Base-by-base conservation (phyloP, 1,139 yeast species). In the Keqinozyma sinolaborantium region DNA sequence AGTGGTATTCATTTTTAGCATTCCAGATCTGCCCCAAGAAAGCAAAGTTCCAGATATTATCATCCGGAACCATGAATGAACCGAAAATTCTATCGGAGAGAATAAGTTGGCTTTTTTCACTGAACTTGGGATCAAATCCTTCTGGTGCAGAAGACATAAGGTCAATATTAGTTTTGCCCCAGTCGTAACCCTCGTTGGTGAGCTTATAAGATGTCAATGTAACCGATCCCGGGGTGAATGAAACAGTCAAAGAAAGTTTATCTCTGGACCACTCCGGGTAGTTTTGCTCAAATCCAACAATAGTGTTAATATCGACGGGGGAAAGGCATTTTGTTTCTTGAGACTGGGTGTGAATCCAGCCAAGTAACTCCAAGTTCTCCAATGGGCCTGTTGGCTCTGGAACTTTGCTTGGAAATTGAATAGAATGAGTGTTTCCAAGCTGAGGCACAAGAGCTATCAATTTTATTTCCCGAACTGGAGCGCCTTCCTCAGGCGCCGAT, bases 1-100 rank as follows among this genome's bases (percentile, higher is more conserved):
- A 53, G 13, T 67, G 77, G 47, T 73, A 87, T n/a, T 63, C 67
- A 33, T 74, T 58, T 23, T 73, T 73, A 3, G 78, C 63, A 46
- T 74, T 79, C 83, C 95, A 94, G 9, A 84, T 73, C 2, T 95
- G 83, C 3, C 97, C 95, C 60, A 87, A 72, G 50, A 94, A 92
- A 3, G 94, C 75, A 53, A 83, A 88, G 54, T 92, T 92, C 98
- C 99, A 92, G 23, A 88, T 55, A 34, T 78, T 80, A 29, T 83
- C 83, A 24, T 77, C 82, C 1, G 99, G 98, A 1, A 88, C 95
- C 60, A 86, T 57, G 56, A 86, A 90, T 39, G 80, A 83, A 4
- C 98, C 98, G 51, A 73, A 70, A 32, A 87, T 71, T 35, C 81
- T 69, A 40, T 83, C 95, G 0, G 96, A 79, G 24, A 92, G 56